These are phyloP conservation scores for Oryza coarctata DNA, from an alignment of 176 grass and related monocot species.

Conservation along the genomic window DNA sequence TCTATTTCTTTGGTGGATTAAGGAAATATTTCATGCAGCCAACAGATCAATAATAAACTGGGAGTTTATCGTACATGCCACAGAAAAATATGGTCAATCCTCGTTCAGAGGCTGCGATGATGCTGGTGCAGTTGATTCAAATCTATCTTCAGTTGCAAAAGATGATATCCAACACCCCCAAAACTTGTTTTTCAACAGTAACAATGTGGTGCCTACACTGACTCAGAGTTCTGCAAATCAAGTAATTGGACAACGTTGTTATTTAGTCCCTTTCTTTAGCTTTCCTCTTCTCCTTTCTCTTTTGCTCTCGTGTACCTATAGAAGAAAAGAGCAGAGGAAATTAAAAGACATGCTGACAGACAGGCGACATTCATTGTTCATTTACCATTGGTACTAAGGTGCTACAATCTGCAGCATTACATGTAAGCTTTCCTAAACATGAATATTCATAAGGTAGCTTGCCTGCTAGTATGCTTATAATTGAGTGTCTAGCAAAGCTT, in stretches of 20 bases:
- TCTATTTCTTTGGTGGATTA: background rate
- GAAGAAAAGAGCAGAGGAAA: background rate
- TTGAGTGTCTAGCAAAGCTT: background rate
- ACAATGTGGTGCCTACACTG: background rate
- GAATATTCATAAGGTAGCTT: too few species aligned
- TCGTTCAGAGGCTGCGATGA: background rate
- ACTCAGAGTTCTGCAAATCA: background rate
- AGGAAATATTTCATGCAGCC: background rate
- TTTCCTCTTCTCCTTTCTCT: slow-evolving; percentile 60
- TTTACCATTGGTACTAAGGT: background rate
- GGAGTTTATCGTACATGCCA: background rate
- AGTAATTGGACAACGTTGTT: background rate
- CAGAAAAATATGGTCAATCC: background rate
- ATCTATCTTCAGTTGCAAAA: background rate
- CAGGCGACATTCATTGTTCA: background rate
- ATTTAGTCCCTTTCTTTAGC: slow-evolving; percentile 50
- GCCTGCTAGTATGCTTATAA: background rate
- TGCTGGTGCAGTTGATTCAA: background rate
- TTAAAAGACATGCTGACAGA: background rate
- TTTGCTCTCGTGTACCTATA: slow-evolving; percentile 64
- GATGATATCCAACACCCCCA: background rate
- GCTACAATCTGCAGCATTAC: background rate
- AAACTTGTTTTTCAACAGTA: background rate
- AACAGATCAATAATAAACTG: background rate
- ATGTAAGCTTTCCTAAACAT: background rate